Conservation (phyloP, 1,284 basidiomycete genomes). For the Ganoderma leucocontextum region DNA sequence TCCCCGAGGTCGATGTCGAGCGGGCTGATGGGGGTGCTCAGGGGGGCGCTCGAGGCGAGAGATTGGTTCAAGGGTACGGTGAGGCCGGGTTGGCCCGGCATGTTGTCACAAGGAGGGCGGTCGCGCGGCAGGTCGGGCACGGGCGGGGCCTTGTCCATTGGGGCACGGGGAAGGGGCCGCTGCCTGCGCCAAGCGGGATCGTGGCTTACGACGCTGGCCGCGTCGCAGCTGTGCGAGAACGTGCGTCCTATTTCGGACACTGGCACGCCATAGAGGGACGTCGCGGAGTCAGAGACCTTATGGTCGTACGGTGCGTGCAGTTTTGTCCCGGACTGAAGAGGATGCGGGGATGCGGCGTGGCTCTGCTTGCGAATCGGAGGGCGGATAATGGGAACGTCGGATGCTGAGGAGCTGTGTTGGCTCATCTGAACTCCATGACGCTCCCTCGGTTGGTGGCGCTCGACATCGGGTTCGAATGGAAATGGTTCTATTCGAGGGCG, state of each 20-base stretch:
- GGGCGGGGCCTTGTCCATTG: not conserved
- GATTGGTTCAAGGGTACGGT: not conserved
- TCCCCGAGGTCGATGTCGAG: conserved; percentile 5
- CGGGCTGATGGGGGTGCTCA: not conserved
- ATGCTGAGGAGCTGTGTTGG: not conserved
- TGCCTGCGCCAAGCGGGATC: not conserved
- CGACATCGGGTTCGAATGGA: not conserved
- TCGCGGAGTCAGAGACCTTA: not conserved
- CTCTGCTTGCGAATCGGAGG: not conserved
- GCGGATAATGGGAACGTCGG: not conserved
- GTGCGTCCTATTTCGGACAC: not conserved
- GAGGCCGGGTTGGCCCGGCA: not conserved
- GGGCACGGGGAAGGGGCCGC: conserved; percentile 2
- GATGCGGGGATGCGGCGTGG: not conserved
- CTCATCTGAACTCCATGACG: not conserved
- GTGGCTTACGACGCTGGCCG: not conserved
- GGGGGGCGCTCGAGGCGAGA: not conserved
- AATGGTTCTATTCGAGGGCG: not conserved
- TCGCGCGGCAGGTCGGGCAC: not conserved
- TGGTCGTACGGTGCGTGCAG: not conserved
- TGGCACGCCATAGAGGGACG: not conserved
- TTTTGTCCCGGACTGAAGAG: not conserved
- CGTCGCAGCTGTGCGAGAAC: not conserved
- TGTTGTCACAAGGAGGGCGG: not conserved
- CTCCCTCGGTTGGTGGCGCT: not conserved